phyloP scores from a whole-genome alignment of 768 basidiomycete genomes.

The Amanita fuliginea region DNA sequence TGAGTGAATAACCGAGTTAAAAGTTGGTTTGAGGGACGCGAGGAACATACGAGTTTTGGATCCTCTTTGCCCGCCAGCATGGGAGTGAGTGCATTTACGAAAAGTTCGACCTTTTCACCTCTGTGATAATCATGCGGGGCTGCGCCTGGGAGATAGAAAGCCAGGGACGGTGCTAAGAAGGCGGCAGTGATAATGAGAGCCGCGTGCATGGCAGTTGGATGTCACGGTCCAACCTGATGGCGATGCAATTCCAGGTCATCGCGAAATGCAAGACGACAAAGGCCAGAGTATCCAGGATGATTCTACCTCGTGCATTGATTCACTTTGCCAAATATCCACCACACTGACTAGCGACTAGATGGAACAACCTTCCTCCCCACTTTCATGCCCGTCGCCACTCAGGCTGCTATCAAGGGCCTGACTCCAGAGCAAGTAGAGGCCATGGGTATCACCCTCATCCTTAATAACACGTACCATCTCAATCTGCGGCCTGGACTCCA shows the following conservation, averaged over 20 bases:
- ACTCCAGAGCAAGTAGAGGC: constrained; percentile 77
- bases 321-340: constrained; percentile 4
- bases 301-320: constrained; percentile 53
- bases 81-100: constrained; percentile 85
- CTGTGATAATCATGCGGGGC: constrained; percentile 73
- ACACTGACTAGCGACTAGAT: constrained; percentile 30
- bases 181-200: constrained; percentile 11
- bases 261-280: constrained; percentile 74
- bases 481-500: constrained; percentile 77
- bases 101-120: constrained; percentile 68
- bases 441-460: constrained; percentile 70
- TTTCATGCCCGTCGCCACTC: constrained; percentile 92
- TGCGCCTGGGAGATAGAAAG: constrained; percentile 89
- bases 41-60: constrained; percentile 58
- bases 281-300: constrained; percentile 82
- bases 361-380: constrained; percentile 77
- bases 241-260: constrained; percentile 76
- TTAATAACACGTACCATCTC: constrained; percentile 88
- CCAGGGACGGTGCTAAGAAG: constrained; percentile 22
- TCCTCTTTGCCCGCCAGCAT: constrained; percentile 61
- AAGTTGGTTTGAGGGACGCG: background rate
- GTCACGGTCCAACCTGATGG: constrained; percentile 8
- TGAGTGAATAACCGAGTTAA: constrained; percentile 1
- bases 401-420: constrained; percentile 87
- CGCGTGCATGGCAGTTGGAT: constrained; percentile 14